A percentile compares a stretch with the other conserved stretches of the same genome.
Conservation (phyloP, 169 alveolate species). For the Plasmodium cynomolgi region DNA sequence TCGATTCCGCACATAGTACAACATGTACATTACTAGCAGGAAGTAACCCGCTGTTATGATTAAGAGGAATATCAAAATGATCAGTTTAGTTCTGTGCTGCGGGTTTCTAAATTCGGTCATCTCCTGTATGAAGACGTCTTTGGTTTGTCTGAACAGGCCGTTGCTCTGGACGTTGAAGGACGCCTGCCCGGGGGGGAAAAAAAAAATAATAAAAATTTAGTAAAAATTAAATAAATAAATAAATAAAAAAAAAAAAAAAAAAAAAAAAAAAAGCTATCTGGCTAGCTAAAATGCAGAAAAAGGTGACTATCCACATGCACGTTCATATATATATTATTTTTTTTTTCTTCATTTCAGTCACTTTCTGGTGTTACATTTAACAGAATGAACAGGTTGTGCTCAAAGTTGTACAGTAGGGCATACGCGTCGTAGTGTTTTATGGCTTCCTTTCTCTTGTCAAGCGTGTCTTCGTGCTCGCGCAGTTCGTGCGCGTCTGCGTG, state of each 20-base stretch:
- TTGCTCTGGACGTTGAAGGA: conserved; percentile 2
- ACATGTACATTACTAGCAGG: neutral
- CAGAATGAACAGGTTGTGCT: conserved; percentile 3
- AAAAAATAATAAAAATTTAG: too few relatives aligned
- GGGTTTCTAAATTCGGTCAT: neutral
- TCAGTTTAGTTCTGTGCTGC: neutral
- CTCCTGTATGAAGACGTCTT: conserved; percentile 41
- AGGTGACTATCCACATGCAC: neutral
- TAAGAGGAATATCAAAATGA: conserved; percentile 15
- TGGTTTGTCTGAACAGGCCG: conserved; percentile 23
- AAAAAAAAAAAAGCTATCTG: conserved; percentile 3
- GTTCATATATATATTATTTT: neutral
- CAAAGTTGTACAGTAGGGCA: conserved; percentile 45
- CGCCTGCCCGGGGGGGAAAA: neutral
- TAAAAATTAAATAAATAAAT: too few relatives aligned
- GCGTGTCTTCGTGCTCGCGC: neutral
- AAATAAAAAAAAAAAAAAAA: conserved; percentile 6
- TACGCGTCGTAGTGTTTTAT: conserved; percentile 19
- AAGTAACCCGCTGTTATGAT: conserved; percentile 12
- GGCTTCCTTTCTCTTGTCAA: conserved; percentile 1
- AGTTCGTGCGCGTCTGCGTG: neutral
- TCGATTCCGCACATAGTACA: conserved; percentile 27
- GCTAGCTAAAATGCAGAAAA: neutral
- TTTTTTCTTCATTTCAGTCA: neutral
- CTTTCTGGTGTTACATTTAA: conserved; percentile 25